Percentiles rank a stretch among this genome's conserved stretches.
These are phyloP conservation scores for Tricholoma bakamatsutake DNA, from an alignment of 768 basidiomycete genomes.

Conservation along the genomic window DNA sequence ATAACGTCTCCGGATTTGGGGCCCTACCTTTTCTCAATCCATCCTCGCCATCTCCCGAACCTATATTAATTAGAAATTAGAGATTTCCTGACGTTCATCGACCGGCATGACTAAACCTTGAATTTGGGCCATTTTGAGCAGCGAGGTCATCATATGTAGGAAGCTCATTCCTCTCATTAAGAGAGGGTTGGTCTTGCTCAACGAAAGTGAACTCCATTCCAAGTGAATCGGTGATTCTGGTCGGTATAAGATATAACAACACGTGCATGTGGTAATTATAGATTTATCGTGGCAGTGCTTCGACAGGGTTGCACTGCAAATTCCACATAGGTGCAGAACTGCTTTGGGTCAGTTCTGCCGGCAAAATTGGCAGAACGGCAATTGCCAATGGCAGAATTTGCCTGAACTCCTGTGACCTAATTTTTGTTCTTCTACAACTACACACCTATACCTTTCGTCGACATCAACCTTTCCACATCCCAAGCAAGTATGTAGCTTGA, in stretches of 20 bases:
- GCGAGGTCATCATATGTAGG: conserved; percentile 82
- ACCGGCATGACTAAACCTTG: conserved; percentile 44
- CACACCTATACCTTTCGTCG: too few relatives aligned
- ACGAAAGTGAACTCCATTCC: conserved; percentile 10
- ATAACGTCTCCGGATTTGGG: neutral
- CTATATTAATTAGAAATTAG: conserved; percentile 30
- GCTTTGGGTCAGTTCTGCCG: too few relatives aligned
- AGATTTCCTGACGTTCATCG: neutral
- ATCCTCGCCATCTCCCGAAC: conserved; percentile 81
- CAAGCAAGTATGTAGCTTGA: too few relatives aligned
- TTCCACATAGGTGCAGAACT: too few relatives aligned
- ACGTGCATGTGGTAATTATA: neutral
- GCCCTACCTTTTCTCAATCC: conserved; percentile 81
- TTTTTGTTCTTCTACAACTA: too few relatives aligned
- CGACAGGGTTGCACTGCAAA: too few relatives aligned
- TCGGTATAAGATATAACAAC: neutral
- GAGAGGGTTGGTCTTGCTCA: conserved; percentile 37
- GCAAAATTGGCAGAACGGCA: too few relatives aligned
- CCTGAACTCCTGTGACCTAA: too few relatives aligned
- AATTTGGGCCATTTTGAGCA: conserved; percentile 72
- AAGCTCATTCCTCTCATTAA: conserved; percentile 44
- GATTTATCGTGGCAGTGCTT: neutral
- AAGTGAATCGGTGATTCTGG: neutral
- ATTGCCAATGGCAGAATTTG: too few relatives aligned
- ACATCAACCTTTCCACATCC: too few relatives aligned